Base-by-base conservation (phyloP, 1,139 yeast genomes). In the Hyphopichia pseudoburtonii region DNA sequence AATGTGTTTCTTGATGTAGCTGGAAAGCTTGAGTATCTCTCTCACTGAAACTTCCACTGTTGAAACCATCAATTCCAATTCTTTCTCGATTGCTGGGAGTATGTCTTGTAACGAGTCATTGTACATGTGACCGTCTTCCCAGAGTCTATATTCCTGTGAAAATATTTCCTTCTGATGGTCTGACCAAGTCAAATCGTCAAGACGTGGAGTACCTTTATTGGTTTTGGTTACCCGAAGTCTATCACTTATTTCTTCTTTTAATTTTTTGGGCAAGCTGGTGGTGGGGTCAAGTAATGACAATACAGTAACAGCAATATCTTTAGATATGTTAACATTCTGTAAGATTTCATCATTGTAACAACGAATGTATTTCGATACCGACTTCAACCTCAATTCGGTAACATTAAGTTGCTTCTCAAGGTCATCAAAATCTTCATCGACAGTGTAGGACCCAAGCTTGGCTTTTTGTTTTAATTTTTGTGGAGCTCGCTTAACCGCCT, bases 371-470 rank as follows among this genome's bases (percentile, higher is more conserved):
- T 53, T 53, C 17, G 52, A 41, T 23, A 70, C 43, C 1, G 40
- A 36, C 5, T 46, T 40, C 14, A 67, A 30, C 3, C 45, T 44
- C 6, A 39, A 45, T 16, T 55, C 57, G 6, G 52, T 30, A 0
- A 38, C 34, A 3, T 41, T 33, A n/a, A 64, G 49, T n/a, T 47
- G 50, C 6, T 45, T 43, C 8, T 56, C 42, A 12, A 63, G 36
- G 1, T 31, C 42, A 32, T 71, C 69, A 44, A 69, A 72, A 14
- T 61, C 66, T 41, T 64, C 70, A 48, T 74, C 79, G 7, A 54
- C 43, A 0, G 70, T 65, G 27, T 50, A 54, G 3, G 64, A 52
- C 2, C 64, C 66, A 21, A 51, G 38, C 23, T 56, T 60, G 15
- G 61, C 48, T 35, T 58, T 66, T 39, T 65, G 62, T 37, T 53